phyloP scores from a whole-genome alignment of 2,329 filamentous ascomycete genomes.

The Passalora sequoiae region DNA sequence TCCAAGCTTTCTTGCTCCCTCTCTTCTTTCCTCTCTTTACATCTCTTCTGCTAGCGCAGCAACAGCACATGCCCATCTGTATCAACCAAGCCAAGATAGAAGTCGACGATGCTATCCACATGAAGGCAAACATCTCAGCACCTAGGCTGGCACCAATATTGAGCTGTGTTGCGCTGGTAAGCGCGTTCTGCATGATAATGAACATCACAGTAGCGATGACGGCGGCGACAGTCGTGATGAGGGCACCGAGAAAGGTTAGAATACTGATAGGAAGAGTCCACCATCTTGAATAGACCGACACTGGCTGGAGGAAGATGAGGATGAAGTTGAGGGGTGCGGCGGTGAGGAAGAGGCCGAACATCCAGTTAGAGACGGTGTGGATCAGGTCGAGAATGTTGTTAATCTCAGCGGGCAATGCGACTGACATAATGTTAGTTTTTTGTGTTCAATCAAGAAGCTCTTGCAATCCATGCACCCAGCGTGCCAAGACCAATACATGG shows the following conservation, averaged over 20 bases:
- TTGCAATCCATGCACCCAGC: no score
- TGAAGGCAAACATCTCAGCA: conserved; percentile 72
- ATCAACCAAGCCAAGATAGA: conserved; percentile 64
- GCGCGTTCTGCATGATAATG: conserved; percentile 71
- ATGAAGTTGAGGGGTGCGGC: conserved; percentile 65
- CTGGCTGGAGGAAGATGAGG: conserved; percentile 61
- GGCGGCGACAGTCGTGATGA: conserved; percentile 64
- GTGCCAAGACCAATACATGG: not conserved
- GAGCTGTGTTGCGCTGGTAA: conserved; percentile 63
- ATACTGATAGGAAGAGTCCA: conserved; percentile 62
- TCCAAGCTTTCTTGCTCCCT: conserved; percentile 31
- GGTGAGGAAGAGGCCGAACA: conserved; percentile 83
- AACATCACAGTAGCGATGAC: conserved; percentile 79
- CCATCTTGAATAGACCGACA: conserved; percentile 50
- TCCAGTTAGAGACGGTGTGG: conserved; percentile 68
- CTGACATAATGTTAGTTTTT: conserved; percentile 36
- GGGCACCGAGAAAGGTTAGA: conserved; percentile 60
- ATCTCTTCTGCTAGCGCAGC: conserved; percentile 57
- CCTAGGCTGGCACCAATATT: conserved; percentile 61
- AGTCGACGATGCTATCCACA: conserved; percentile 74
- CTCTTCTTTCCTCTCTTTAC: conserved; percentile 46
- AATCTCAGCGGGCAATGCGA: conserved; percentile 72
- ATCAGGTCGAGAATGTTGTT: conserved; percentile 69
- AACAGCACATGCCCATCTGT: conserved; percentile 73
- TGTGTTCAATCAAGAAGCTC: no score